These are phyloP conservation scores for Phlebopus sp. DNA, from an alignment of 1,284 basidiomycete genomes.

Conservation along the genomic window DNA sequence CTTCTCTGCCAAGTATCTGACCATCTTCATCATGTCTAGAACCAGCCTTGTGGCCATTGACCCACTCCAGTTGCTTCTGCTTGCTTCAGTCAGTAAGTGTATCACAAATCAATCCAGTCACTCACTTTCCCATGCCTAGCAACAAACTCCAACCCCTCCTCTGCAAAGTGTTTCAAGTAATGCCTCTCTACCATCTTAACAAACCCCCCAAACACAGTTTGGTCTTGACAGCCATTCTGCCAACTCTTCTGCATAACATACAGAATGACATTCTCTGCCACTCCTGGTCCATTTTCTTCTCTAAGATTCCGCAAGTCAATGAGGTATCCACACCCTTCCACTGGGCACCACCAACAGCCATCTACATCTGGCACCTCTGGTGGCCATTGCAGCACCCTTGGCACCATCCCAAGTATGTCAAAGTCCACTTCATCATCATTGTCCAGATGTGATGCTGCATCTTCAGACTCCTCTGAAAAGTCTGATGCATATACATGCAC, in stretches of 20 bases:
- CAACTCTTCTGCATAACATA: slow-evolving; percentile 31
- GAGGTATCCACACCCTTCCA: slow-evolving; percentile 19
- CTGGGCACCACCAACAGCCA: slow-evolving; percentile 32
- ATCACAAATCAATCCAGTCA: neutral
- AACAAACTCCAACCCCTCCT: slow-evolving; percentile 18
- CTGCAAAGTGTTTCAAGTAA: slow-evolving; percentile 31
- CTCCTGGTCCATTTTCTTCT: slow-evolving; percentile 18
- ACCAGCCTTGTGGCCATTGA: too few relatives aligned
- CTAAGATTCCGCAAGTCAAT: slow-evolving; percentile 25
- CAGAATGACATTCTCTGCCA: slow-evolving; percentile 10
- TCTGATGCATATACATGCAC: slow-evolving; percentile 44
- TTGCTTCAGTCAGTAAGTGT: too few relatives aligned
- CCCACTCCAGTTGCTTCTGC: too few relatives aligned
- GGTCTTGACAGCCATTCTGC: slow-evolving; percentile 29
- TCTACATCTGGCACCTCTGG: slow-evolving; percentile 36
- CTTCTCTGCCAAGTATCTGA: too few relatives aligned
- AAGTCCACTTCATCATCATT: slow-evolving; percentile 11
- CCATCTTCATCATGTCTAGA: too few relatives aligned
- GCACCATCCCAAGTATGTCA: slow-evolving; percentile 21
- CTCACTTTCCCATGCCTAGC: slow-evolving; percentile 19
- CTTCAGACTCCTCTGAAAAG: slow-evolving; percentile 47
- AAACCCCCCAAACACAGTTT: slow-evolving; percentile 27
- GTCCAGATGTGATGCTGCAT: slow-evolving; percentile 37
- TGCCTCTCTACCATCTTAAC: slow-evolving; percentile 33
- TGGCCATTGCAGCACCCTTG: slow-evolving; percentile 25